Evolutionary conservation across 1,139 yeast species (phyloP), one percentile per base, ranked within the genome.

Genomic region (Eremothecium cymbalariae): DNA sequence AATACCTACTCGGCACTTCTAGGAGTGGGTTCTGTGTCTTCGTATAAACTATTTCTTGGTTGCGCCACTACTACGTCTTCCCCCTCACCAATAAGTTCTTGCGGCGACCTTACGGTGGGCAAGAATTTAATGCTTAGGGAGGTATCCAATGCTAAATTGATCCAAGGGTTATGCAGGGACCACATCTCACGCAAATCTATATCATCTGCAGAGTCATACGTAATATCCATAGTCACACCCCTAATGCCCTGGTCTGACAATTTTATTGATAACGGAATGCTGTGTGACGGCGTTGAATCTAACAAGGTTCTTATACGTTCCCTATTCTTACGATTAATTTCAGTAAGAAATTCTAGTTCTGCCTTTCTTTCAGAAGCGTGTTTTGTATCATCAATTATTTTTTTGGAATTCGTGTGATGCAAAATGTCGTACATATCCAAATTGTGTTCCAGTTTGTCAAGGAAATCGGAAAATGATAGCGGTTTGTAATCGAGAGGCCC

Each of bases 401-500:
- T 37, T 20, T 36, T 42, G 8, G 32, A 39, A 18, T 47, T 49
- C 27, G 44, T 45, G 13, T 40, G 42, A n/a, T 45, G 44, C 17
- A 54, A 33, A 12, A 47, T 36, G 11, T 49, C 57, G 16, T 40
- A 40, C 54, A 53, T 54, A 25, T 52, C 47, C 27, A 57, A 36
- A 33, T 51, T 59, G 18, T 46, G 45, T 26, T 63, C 67, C 15
- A 70, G 54, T 43, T 63, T 64, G 22, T 57, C 57, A 27, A 63
- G 55, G 69, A 74, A 74, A 18, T 67, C 67, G 8, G 62, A 53
- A 38, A 70, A 62, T 13, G 60, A 43, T 75, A 75, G 70, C 2
- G 81, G 81, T 26, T 59, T 60, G 46, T 64, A 66, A 32, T 65
- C 63, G 45, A 67, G 60, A 7, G 80, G 79, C 0, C 83, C 83